Base-by-base conservation (phyloP, 805 yeast genomes). In the Monosporozyma unispora region DNA sequence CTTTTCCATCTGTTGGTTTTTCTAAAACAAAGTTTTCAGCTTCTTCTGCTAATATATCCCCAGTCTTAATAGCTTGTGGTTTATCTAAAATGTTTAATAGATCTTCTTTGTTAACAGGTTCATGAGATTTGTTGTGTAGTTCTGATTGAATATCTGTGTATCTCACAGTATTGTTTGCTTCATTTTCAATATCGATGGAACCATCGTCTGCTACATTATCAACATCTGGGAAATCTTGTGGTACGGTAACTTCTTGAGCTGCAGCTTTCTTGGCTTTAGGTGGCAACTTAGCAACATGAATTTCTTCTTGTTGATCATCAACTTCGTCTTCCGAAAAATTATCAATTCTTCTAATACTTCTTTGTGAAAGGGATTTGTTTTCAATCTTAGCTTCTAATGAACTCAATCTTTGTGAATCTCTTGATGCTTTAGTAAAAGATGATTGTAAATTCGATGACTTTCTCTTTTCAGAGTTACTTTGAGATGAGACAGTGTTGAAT, bases 351-450 rank as follows among this genome's bases (percentile, higher is more conserved):
- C 50, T 38, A 50, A 50, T 22, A 22, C 39, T 25, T 23, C 52
- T 40, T 28, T 55, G 54, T 14, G 54, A 45, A 28, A 58, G 44
- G 18, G 51, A 47, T 42, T 55, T 53, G 12, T 55, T 45, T 42
- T 56, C 54, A 3, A 54, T 56, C 48, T 53, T 59, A 3, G 54
- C 54, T 47, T 62, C 64, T 31, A 59, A 47, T 0, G 66, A 58
- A 10, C 60, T 57, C 29, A 62, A 59, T 48, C 66, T 58, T 46
- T 56, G 58, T 11, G 48, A 10, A 3, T 27, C 23, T 8, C 21
- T 29, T 7, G 23, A 9, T 4, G 35, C 4, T 37, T 41, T 22
- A n/a, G 38, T 12, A 11, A 12, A 9, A 6, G 42, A 19, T n/a
- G n/a, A n/a, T 46, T 33, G 43, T 11, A 25, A 18, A 14, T 18